Percentiles rank a stretch among this genome's conserved stretches.
These are phyloP conservation scores for Staphylotrichum tortipilum DNA, from an alignment of 495 filamentous ascomycete genomes.

Conservation along the genomic window DNA sequence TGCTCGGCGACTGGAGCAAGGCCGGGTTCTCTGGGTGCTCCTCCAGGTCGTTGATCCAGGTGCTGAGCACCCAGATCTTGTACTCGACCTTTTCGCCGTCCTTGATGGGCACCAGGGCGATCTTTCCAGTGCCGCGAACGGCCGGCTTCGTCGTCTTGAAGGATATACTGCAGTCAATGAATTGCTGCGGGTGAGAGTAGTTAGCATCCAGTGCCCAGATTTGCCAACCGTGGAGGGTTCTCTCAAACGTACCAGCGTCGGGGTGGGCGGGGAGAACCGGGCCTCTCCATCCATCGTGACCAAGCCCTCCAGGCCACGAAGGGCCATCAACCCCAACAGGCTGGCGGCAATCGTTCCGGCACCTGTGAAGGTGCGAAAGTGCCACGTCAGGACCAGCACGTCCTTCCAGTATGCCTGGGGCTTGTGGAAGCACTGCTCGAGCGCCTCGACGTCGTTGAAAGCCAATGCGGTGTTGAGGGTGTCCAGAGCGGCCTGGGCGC, in stretches of 20 bases:
- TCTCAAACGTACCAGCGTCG: constrained; percentile 12
- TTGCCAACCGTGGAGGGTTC: not conserved
- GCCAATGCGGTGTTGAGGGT: too few species aligned
- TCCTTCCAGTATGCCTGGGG: constrained; percentile 27
- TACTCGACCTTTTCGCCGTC: constrained; percentile 10
- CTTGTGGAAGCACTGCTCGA: constrained; percentile 10
- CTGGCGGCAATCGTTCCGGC: constrained; percentile 11
- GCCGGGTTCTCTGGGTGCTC: constrained; percentile 21
- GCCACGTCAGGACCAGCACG: constrained; percentile 22
- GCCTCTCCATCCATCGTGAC: constrained; percentile 9
- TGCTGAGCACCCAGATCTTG: constrained; percentile 30
- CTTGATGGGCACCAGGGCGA: not conserved
- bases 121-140: too few species aligned
- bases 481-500: too few species aligned
- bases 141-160: constrained; percentile 8
- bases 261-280: constrained; percentile 6
- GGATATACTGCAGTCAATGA: constrained; percentile 18
- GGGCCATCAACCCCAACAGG: constrained; percentile 13
- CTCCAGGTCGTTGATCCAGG: constrained; percentile 23
- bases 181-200: constrained; percentile 11
- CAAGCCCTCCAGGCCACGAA: constrained; percentile 6
- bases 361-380: constrained; percentile 21
- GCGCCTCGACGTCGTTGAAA: too few species aligned
- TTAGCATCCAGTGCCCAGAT: not conserved
- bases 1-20: constrained; percentile 15